Base-by-base conservation (phyloP, 148 eudicot genomes). In the Nyssa sinensis region DNA sequence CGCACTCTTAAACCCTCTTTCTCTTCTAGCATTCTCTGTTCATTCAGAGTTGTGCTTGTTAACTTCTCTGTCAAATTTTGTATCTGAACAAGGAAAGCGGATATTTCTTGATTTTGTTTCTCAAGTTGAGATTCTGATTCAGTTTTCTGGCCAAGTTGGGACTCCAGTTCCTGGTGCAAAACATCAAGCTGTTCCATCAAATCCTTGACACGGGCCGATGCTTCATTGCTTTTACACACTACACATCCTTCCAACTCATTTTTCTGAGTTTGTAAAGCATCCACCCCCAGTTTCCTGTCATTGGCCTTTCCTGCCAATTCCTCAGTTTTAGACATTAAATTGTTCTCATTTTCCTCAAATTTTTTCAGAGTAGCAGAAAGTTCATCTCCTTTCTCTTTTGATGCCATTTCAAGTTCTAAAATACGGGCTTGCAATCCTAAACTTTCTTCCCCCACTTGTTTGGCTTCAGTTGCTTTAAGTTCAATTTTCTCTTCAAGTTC, bases 371-470 rank as follows among this genome's bases (percentile, higher is more conserved):
- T 62, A 57, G 66, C 59, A 37, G 62, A 55, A 65, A 79, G 17
- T 41, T 58, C 76, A 14, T 53, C 70, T 49, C 86, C 93, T 69
- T 77, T 82, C 66, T 85, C 81, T 72, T 76, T 77, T 5, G 41
- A 76, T 34, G 73, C 35, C 30, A 32, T 65, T 74, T 88, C 86
- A 66, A 85, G 84, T 64, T 61, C 83, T 19, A 66, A 39, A 69
- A 80, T 68, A 64, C 64, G 77, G 63, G 73, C 80, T 67, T 77
- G 67, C 23, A 85, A 69, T 39, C 67, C 75, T 49, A 74, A 77
- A 30, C 75, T 88, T 69, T 83, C 79, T 39, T 69, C 77, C 51
- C 64, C 47, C 67, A 35, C 61, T 66, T 72, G 74, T 33, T 79
- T 70, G 57, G 66, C 68, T 57, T 75, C 80, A 28, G n/a, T 65